These are phyloP conservation scores for Chaetomiaceae sp. DNA, from an alignment of 2,329 filamentous ascomycete species.

Conservation along the genomic window DNA sequence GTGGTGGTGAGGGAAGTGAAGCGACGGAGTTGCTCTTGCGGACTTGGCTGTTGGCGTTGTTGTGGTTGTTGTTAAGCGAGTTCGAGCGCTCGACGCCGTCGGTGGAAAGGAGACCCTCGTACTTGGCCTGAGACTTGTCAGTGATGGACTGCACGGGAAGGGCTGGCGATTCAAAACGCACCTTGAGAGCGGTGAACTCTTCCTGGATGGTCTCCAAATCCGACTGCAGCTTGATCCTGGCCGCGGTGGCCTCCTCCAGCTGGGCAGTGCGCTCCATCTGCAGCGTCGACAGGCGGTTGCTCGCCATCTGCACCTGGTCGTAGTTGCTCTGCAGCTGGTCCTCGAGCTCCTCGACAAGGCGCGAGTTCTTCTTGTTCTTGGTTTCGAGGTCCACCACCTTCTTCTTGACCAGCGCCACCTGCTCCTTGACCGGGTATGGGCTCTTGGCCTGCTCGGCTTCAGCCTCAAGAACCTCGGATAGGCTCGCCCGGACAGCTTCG, in stretches of 20 bases:
- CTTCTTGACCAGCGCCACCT: constrained; percentile 57
- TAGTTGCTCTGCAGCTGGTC: constrained; percentile 94
- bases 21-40: constrained; percentile 79
- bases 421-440: constrained; percentile 45
- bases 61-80: constrained; percentile 55
- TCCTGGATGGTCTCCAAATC: constrained; percentile 63
- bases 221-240: constrained; percentile 55
- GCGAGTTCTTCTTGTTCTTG: constrained; percentile 82
- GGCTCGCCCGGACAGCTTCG: constrained; percentile 50
- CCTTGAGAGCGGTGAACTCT: constrained; percentile 72
- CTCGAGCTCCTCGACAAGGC: constrained; percentile 90
- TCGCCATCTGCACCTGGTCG: constrained; percentile 80
- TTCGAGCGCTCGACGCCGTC: constrained; percentile 46
- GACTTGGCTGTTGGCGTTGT: too few relatives aligned
- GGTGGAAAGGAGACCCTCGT: constrained; percentile 42
- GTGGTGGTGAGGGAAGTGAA: constrained; percentile 86
- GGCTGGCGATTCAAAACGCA: constrained; percentile 38
- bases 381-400: constrained; percentile 57
- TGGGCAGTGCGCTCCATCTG: constrained; percentile 68
- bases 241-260: constrained; percentile 69
- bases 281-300: constrained; percentile 77
- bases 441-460: constrained; percentile 40
- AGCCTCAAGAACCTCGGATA: constrained; percentile 48
- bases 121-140: constrained; percentile 45
- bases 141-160: constrained; percentile 3